phyloP scores from a whole-genome alignment of 768 basidiomycete genomes.

The Jaapia argillacea region DNA sequence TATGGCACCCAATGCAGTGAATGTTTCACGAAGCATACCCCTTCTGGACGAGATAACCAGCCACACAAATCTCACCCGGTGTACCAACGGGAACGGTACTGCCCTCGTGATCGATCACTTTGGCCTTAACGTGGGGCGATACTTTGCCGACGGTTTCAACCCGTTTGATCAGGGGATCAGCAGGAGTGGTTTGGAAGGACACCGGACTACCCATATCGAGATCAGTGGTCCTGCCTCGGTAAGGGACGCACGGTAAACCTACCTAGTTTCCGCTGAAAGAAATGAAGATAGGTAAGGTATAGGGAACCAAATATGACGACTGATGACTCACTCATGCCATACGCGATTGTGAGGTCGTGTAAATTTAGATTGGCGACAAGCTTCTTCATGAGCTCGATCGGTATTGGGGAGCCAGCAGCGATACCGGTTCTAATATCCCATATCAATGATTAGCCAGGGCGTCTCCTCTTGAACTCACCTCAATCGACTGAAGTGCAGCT shows the following conservation, averaged over 20 bases:
- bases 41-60: conserved; percentile 74
- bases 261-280: conserved; percentile 19
- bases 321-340: conserved; percentile 69
- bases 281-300: neutral
- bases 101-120: conserved; percentile 49
- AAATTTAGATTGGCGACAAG: conserved; percentile 62
- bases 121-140: conserved; percentile 71
- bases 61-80: conserved; percentile 64
- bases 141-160: conserved; percentile 77
- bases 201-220: conserved; percentile 44
- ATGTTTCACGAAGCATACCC: conserved; percentile 32
- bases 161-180: conserved; percentile 61
- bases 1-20: neutral
- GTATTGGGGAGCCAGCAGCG: conserved; percentile 71
- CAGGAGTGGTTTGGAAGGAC: conserved; percentile 68
- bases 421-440: conserved; percentile 55
- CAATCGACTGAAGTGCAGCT: conserved; percentile 37
- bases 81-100: conserved; percentile 59
- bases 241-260: neutral
- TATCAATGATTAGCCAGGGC: too few relatives aligned
- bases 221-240: neutral
- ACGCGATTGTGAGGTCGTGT: conserved; percentile 63
- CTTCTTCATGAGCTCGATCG: conserved; percentile 69
- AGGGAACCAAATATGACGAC: neutral
- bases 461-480: conserved; percentile 40